Percentiles rank a stretch among this genome's conserved stretches.
These are phyloP conservation scores for Diutina neorugosa DNA, from an alignment of 1,139 yeast species.

Conservation along the genomic window DNA sequence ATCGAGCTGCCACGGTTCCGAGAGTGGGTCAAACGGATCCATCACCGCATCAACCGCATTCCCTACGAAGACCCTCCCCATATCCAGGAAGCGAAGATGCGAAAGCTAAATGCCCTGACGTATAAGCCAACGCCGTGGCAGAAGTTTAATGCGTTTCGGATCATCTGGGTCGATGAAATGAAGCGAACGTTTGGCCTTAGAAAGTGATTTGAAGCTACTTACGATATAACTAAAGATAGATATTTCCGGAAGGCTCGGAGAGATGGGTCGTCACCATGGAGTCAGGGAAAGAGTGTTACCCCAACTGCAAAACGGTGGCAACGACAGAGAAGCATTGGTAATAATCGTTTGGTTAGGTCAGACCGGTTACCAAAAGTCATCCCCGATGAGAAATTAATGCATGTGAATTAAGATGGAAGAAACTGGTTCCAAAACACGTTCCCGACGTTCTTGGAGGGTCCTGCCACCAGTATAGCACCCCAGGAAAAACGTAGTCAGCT, in stretches of 20 bases:
- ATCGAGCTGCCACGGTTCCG: constrained; percentile 56
- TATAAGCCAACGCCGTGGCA: constrained; percentile 42
- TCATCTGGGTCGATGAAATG: constrained; percentile 55
- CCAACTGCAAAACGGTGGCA: no score
- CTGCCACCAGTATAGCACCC: background rate
- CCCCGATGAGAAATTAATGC: background rate
- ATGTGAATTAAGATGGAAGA: background rate
- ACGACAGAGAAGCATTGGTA: no score
- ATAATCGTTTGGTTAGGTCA: no score
- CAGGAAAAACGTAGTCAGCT: background rate
- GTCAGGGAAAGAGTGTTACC: background rate
- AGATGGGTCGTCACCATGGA: background rate
- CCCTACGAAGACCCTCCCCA: constrained; percentile 17
- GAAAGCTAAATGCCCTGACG: constrained; percentile 12
- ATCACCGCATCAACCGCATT: constrained; percentile 55
- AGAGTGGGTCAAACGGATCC: constrained; percentile 52
- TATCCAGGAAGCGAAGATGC: constrained; percentile 10
- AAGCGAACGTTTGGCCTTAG: constrained; percentile 28
- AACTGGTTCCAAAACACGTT: background rate
- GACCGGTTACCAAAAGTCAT: no score
- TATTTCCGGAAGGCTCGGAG: background rate
- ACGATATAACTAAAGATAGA: no score
- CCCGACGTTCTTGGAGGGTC: background rate
- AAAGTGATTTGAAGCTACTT: background rate
- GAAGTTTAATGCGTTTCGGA: constrained; percentile 47